phyloP scores from a whole-genome alignment of 495 filamentous ascomycete genomes.

The Antarctomyces pellizariae region DNA sequence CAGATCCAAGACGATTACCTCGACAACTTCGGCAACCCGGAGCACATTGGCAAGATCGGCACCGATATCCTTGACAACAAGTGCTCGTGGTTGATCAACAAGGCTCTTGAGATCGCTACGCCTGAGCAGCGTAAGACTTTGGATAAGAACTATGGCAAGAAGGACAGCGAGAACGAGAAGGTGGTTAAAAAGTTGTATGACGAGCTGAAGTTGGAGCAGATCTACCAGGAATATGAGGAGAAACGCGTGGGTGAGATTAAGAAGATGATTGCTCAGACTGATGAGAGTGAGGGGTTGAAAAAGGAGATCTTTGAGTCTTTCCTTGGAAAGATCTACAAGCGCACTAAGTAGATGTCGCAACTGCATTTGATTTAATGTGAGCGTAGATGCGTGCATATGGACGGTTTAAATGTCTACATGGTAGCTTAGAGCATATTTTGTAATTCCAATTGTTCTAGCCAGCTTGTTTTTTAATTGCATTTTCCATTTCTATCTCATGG shows the following conservation, averaged over 20 bases:
- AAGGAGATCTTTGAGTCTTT: constrained; percentile 76
- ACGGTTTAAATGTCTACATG: too few relatives aligned
- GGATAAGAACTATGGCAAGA: constrained; percentile 73
- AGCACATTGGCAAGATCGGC: constrained; percentile 87
- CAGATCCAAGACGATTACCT: constrained; percentile 98
- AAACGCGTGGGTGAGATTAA: constrained; percentile 50
- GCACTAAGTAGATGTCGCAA: constrained; percentile 61
- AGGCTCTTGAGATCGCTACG: constrained; percentile 54
- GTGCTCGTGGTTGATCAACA: constrained; percentile 93
- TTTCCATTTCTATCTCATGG: too few relatives aligned
- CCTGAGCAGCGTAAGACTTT: constrained; percentile 63
- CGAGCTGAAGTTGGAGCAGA: constrained; percentile 56
- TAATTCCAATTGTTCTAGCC: too few relatives aligned
- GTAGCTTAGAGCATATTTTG: too few relatives aligned
- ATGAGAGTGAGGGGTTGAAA: constrained; percentile 72
- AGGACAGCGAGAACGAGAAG: constrained; percentile 57
- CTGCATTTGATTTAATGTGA: too few relatives aligned
- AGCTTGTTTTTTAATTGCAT: too few relatives aligned
- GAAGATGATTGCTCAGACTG: constrained; percentile 48
- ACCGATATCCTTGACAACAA: constrained; percentile 99
- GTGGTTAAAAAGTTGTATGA: constrained; percentile 71
- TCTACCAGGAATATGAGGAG: constrained; percentile 80
- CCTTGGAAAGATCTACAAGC: constrained; percentile 89
- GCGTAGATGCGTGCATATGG: too few relatives aligned
- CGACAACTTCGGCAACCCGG: constrained; percentile 83